Conservation (phyloP, 1,284 basidiomycete genomes). For the Fomitopsis palustris region DNA sequence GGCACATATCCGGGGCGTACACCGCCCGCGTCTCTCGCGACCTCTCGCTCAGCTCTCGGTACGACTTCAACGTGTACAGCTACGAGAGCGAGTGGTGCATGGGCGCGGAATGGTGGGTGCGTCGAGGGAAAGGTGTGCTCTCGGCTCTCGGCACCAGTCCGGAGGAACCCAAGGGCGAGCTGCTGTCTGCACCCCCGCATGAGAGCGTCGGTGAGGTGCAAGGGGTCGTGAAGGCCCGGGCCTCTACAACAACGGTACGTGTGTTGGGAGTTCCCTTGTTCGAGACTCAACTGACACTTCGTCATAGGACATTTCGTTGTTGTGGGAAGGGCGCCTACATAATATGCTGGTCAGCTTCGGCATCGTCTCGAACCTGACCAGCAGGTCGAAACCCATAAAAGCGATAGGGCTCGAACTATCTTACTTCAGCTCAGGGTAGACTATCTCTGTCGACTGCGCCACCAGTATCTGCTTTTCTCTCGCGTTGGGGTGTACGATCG, state of each 20-base stretch:
- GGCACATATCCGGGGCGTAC: constrained; percentile 90
- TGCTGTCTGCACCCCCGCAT: constrained; percentile 5
- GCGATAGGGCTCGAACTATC: constrained; percentile 88
- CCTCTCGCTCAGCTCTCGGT: constrained; percentile 86
- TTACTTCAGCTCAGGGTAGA: constrained; percentile 79
- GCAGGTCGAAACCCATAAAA: constrained; percentile 78
- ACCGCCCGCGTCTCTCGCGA: constrained; percentile 85
- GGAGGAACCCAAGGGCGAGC: background rate
- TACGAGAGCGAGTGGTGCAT: constrained; percentile 96
- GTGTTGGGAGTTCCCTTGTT: background rate
- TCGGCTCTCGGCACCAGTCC: background rate
- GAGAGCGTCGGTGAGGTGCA: constrained; percentile 46
- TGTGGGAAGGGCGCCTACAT: constrained; percentile 93
- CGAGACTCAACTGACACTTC: constrained; percentile 8
- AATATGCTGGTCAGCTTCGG: constrained; percentile 90
- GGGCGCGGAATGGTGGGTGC: constrained; percentile 93
- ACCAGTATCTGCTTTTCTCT: background rate
- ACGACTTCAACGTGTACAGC: constrained; percentile 96
- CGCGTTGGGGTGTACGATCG: constrained; percentile 2
- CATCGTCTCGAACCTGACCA: constrained; percentile 85
- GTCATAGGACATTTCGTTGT: constrained; percentile 76
- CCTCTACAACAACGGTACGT: constrained; percentile 83
- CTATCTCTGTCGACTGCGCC: background rate
- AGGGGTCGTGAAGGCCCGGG: constrained; percentile 87
- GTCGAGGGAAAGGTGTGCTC: constrained; percentile 37